Conservation (phyloP, 306 rosid species). For the Hippophae tibetana region DNA sequence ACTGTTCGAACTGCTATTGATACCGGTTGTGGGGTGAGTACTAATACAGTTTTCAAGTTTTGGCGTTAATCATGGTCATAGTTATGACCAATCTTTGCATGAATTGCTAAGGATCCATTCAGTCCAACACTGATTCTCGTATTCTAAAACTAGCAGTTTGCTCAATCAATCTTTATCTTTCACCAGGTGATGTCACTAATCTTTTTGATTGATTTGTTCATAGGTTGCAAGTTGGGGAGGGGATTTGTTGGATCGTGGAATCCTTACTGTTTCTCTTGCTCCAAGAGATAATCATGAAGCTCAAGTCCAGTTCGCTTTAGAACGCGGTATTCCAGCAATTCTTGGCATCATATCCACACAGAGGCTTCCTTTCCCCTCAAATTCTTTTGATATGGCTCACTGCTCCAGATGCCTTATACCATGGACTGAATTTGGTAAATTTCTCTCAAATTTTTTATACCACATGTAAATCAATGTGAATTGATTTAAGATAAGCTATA, state of each 20-base stretch:
- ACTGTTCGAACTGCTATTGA: slow-evolving; percentile 89
- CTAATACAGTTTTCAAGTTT: not conserved
- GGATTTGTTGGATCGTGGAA: slow-evolving; percentile 86
- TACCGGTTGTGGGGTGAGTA: slow-evolving; percentile 99
- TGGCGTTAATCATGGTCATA: too few relatives aligned
- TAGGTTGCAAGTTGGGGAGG: slow-evolving; percentile 99
- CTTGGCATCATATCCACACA: slow-evolving; percentile 96
- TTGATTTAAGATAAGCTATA: not conserved
- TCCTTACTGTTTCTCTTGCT: slow-evolving; percentile 82
- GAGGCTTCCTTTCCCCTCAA: slow-evolving; percentile 90
- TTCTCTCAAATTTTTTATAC: not conserved
- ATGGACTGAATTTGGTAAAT: slow-evolving; percentile 95
- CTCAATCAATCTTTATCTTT: too few relatives aligned
- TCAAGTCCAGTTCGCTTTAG: slow-evolving; percentile 96
- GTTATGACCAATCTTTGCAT: too few relatives aligned
- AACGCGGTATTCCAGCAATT: slow-evolving; percentile 97
- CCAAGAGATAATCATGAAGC: slow-evolving; percentile 99
- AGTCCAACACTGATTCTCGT: too few relatives aligned
- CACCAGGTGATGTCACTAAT: too few relatives aligned
- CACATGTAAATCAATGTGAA: slow-evolving; percentile 8
- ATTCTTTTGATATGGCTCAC: slow-evolving; percentile 97
- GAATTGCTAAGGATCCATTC: too few relatives aligned
- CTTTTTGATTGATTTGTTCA: slow-evolving; percentile 9
- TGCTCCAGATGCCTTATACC: slow-evolving; percentile 99
- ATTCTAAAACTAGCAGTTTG: too few relatives aligned